phyloP scores from a whole-genome alignment of 1,139 yeast species.

The Waltiozyma sp. region DNA sequence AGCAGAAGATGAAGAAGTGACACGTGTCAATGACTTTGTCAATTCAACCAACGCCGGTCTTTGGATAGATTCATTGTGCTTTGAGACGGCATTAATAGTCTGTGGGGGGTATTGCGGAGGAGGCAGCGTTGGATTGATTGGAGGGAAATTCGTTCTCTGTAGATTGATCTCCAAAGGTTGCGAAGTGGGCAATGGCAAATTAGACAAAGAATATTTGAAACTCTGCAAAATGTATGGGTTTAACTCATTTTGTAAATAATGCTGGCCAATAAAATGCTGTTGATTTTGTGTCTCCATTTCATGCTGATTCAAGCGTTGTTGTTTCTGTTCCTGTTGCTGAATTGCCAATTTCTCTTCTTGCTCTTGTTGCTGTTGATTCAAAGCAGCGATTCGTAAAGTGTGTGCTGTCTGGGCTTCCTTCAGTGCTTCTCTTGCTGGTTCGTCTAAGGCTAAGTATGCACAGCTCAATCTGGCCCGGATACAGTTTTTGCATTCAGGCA shows the following conservation, averaged over 20 bases:
- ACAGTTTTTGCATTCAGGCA: slow-evolving; percentile 54
- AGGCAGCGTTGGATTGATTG: background rate
- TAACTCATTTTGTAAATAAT: background rate
- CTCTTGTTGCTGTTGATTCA: slow-evolving; percentile 10
- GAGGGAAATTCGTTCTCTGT: slow-evolving; percentile 4
- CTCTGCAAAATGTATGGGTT: background rate
- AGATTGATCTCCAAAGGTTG: slow-evolving; percentile 14
- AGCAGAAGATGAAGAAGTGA: background rate
- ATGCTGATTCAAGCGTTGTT: background rate
- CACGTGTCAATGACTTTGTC: background rate
- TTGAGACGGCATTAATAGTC: background rate
- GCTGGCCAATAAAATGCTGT: background rate
- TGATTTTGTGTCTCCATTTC: background rate
- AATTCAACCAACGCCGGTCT: background rate
- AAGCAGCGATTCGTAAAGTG: slow-evolving; percentile 13
- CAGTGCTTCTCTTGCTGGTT: slow-evolving; percentile 38
- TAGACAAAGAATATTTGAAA: background rate
- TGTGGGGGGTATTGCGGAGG: background rate
- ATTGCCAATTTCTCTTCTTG: slow-evolving; percentile 4
- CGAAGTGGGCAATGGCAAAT: slow-evolving; percentile 4
- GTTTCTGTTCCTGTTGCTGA: background rate
- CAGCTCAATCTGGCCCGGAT: slow-evolving; percentile 45
- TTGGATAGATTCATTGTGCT: background rate
- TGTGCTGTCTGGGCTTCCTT: slow-evolving; percentile 35
- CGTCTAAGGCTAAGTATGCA: slow-evolving; percentile 41